Evolutionary conservation across 2,329 filamentous ascomycete species (phyloP), one percentile per base, ranked within the genome.

Genomic region (Verticillium alfalfae): DNA sequence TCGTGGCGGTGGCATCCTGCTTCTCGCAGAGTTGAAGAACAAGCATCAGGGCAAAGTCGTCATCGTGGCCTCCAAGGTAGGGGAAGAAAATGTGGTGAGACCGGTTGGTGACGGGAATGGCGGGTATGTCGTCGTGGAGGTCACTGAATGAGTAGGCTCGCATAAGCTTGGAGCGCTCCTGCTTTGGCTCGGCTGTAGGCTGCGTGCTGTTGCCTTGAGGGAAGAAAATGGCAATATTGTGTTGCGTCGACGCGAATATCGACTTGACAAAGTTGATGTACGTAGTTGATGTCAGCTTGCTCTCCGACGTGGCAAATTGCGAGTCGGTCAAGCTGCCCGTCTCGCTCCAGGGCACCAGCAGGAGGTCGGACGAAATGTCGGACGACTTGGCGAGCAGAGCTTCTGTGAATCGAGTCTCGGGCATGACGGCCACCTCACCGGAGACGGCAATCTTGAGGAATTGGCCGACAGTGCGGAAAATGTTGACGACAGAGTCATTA

Each of bases 301-400:
- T 34, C 9, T 34, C 26, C 22, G 58, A 45, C 1, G 58, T 52
- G 31, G 58, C 41, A 34, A 38, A 45, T 16, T 54, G 79, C 49
- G 87, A 84, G 64, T 97, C 93, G 9, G 83, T 84, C 67, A 94
- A 83, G 64, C 85, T 86, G 13, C 92, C 92, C 0, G 88, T 89
- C 67, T 96, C 91, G 68, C 90, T 94, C 94, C 95, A 98, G 0
- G 94, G 94, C 6, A 98, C 84, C 3, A 98, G 80, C 6, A 96
- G 81, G 34, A 94, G 84, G 68, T 94, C 90, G 0, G 89, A 87
- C 1, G 78, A 79, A 15, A 91, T 84, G 62, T 93, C 87, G 5
- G 86, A 83, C 0, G 90, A 91, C 64, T 90, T 88, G 34, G 81
- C 84, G 39, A 86, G 81, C 9, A 98, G 79, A 0, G 91, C 91